A percentile compares a stretch with the other conserved stretches of the same genome.
Evolutionary conservation across 805 yeast genomes (phyloP).

Genomic region (Huiozyma sinensis): DNA sequence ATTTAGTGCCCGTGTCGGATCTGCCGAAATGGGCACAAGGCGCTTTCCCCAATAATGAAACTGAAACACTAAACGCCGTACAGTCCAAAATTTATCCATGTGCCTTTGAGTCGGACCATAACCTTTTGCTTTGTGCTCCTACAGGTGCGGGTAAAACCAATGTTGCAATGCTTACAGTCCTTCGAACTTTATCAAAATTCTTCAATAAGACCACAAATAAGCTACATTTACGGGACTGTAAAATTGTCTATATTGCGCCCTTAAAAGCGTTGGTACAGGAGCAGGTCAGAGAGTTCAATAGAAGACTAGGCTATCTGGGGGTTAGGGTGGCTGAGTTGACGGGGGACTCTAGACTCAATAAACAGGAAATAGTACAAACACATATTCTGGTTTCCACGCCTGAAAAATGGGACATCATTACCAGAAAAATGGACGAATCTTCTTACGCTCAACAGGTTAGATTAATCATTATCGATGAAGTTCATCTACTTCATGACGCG

Average conservation of each 20-base stretch:
- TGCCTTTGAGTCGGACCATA: constrained; percentile 65
- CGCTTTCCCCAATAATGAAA: constrained; percentile 62
- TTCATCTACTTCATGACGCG: constrained; percentile 84
- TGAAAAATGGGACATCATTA: constrained; percentile 94
- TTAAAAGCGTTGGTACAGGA: constrained; percentile 92
- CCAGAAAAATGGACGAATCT: constrained; percentile 66
- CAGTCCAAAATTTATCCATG: constrained; percentile 74
- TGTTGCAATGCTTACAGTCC: constrained; percentile 77
- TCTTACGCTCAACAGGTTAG: constrained; percentile 55
- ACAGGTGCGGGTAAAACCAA: constrained; percentile 99
- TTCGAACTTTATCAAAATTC: constrained; percentile 49
- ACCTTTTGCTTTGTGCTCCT: constrained; percentile 85
- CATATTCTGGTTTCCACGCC: constrained; percentile 89
- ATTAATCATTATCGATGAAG: constrained; percentile 78
- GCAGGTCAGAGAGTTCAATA: constrained; percentile 76
- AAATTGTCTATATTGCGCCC: constrained; percentile 85
- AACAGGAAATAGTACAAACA: constrained; percentile 63
- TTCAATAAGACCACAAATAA: constrained; percentile 37
- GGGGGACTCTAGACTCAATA: constrained; percentile 75
- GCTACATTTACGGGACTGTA: constrained; percentile 47
- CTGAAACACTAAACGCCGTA: constrained; percentile 59
- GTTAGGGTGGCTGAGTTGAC: constrained; percentile 75
- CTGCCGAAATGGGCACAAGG: constrained; percentile 76
- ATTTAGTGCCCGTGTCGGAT: constrained; percentile 44
- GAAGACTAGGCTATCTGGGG: constrained; percentile 55